A percentile compares a stretch with the other conserved stretches of the same genome.
Evolutionary conservation across 768 basidiomycete species (phyloP).

Genomic region (Cantharellus cinnabarinus): DNA sequence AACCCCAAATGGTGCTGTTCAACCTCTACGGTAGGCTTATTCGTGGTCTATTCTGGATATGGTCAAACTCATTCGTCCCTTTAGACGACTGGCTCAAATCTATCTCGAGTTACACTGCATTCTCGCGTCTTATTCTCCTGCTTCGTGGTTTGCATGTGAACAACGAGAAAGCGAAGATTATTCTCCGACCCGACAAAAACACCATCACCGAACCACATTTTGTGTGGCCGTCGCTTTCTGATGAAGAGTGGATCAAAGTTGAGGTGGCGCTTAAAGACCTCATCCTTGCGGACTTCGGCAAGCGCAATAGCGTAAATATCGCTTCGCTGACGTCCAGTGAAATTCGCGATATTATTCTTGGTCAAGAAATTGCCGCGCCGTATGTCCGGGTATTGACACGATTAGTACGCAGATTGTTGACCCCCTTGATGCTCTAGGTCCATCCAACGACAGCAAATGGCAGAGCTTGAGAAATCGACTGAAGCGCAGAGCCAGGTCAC

Average conservation of each 20-base stretch:
- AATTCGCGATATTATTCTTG: constrained; percentile 93
- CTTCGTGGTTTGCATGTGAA: constrained; percentile 96
- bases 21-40: constrained; percentile 56
- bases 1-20: constrained; percentile 98
- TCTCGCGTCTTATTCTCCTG: constrained; percentile 92
- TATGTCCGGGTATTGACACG: constrained; percentile 26
- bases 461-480: constrained; percentile 88
- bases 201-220: constrained; percentile 96
- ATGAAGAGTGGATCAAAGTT: constrained; percentile 98
- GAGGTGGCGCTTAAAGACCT: constrained; percentile 98
- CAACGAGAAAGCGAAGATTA: constrained; percentile 98
- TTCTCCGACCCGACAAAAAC: constrained; percentile 89
- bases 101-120: constrained; percentile 96
- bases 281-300: constrained; percentile 94
- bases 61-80: not conserved
- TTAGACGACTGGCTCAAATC: constrained; percentile 97
- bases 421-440: constrained; percentile 3
- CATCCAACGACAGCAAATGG: constrained; percentile 93
- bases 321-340: constrained; percentile 92
- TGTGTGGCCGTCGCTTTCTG: constrained; percentile 83
- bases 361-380: constrained; percentile 93
- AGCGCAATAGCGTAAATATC: constrained; percentile 96
- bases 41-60: constrained; percentile 8
- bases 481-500: constrained; percentile 93
- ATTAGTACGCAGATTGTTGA: not conserved